A percentile compares a stretch with the other conserved stretches of the same genome.
Conservation (phyloP, 805 yeast genomes). For the Gaillardinia entomophila region DNA sequence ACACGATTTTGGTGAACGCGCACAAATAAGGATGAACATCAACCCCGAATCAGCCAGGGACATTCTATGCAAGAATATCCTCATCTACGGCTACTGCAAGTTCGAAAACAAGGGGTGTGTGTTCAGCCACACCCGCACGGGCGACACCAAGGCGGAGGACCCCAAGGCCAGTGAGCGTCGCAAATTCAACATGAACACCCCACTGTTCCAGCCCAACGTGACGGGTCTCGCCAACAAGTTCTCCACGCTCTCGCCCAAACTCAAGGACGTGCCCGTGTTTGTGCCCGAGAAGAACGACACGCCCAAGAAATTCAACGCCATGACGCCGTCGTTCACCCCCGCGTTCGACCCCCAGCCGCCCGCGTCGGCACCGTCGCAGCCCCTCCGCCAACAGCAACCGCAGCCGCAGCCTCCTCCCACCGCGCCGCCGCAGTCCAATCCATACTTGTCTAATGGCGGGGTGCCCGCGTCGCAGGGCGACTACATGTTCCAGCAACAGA, state of each 20-base stretch:
- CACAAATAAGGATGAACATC: constrained; percentile 28
- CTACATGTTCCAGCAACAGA: constrained; percentile 8
- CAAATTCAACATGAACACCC: constrained; percentile 35
- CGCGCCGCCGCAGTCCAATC: not conserved
- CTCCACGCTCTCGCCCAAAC: constrained; percentile 43
- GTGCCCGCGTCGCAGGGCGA: constrained; percentile 11
- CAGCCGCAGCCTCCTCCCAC: not conserved
- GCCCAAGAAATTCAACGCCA: constrained; percentile 26
- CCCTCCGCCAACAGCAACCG: not conserved
- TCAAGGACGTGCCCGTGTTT: constrained; percentile 44
- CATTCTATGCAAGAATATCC: constrained; percentile 77
- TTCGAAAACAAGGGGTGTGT: constrained; percentile 85
- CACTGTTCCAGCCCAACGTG: constrained; percentile 38
- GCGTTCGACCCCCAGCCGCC: not conserved
- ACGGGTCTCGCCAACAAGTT: constrained; percentile 29
- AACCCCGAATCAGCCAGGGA: constrained; percentile 60
- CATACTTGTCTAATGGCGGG: constrained; percentile 7
- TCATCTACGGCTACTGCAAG: constrained; percentile 84
- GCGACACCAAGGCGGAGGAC: constrained; percentile 1
- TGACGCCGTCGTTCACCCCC: constrained; percentile 38
- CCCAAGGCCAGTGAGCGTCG: constrained; percentile 10
- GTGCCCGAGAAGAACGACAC: constrained; percentile 25
- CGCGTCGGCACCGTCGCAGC: not conserved
- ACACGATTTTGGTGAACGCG: too few relatives aligned
- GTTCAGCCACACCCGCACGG: constrained; percentile 70